A percentile compares a stretch with the other conserved stretches of the same genome.
Conservation (phyloP, 2,329 filamentous ascomycete species). For the Colletotrichum sp. region DNA sequence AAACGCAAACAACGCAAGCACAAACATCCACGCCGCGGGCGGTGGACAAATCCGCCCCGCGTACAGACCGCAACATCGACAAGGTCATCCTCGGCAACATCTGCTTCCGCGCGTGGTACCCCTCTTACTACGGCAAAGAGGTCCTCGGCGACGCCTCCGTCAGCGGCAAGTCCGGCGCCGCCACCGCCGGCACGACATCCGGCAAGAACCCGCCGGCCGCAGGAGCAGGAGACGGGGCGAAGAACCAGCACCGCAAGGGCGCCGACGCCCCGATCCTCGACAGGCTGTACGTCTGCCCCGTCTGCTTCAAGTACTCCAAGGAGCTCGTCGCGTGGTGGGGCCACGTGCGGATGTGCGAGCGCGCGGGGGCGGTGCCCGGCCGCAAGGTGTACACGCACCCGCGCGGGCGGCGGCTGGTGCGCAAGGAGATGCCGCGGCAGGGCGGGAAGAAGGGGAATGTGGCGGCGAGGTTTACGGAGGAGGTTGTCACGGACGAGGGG, state of each 20-base stretch:
- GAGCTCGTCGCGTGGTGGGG: slow-evolving; percentile 63
- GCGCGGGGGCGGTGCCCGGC: slow-evolving; percentile 62
- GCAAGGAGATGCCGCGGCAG: slow-evolving; percentile 34
- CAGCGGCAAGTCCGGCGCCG: slow-evolving; percentile 10
- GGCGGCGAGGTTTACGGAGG: slow-evolving; percentile 43
- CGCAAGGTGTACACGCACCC: slow-evolving; percentile 75
- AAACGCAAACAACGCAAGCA: background rate
- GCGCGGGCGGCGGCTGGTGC: slow-evolving; percentile 45
- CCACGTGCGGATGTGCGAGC: slow-evolving; percentile 64
- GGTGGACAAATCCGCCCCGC: slow-evolving; percentile 38
- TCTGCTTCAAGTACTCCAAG: slow-evolving; percentile 91
- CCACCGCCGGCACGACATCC: slow-evolving; percentile 5
- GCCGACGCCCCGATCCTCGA: slow-evolving; percentile 56
- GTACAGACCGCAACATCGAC: slow-evolving; percentile 77
- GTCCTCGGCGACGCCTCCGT: slow-evolving; percentile 55
- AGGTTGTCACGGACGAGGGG: slow-evolving; percentile 62
- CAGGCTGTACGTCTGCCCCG: slow-evolving; percentile 84
- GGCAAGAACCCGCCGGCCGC: background rate
- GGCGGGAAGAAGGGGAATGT: slow-evolving; percentile 40
- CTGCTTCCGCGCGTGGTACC: slow-evolving; percentile 89
- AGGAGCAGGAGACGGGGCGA: slow-evolving; percentile 25
- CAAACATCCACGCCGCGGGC: slow-evolving; percentile 16
- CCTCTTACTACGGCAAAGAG: slow-evolving; percentile 85
- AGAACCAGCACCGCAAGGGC: slow-evolving; percentile 37
- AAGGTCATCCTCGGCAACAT: slow-evolving; percentile 86